Evolutionary conservation across 176 grass and related monocot genomes (phyloP), one percentile per base, ranked within the genome.

Genomic region (Musa troglodytarum): DNA sequence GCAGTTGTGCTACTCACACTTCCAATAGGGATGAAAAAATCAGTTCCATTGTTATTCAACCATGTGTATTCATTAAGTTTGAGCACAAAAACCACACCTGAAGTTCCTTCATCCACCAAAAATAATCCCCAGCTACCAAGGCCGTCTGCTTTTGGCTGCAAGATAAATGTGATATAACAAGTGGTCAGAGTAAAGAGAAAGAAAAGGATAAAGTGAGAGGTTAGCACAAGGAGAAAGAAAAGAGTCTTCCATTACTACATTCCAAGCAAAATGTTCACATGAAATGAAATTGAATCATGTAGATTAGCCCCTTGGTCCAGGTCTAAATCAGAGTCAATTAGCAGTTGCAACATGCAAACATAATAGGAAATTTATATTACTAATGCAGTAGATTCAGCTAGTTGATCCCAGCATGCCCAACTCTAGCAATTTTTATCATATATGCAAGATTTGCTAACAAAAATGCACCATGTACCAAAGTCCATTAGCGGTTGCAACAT

Each of bases 41-140:
- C 95, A 59, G 80, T 84, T 78, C 80, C 87, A 78, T 71, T 50
- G 87, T 98, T 94, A 79, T 88, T 98, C 65, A 94, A 83, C 90
- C 90, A 98, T 49, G 84, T 91, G 77, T 85, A 86, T 53, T 98
- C 88, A 74, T 89, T 84, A 77, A 98, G 88, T 84, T 98, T 94
- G 50, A 98, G 84, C 63, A 87, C 90, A 65, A 98, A 98, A 88
- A 81, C 73, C 23, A 98, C 53, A 79, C 84, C 82, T 15, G 86
- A 82, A 85, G 85, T 83, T 54, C 91, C 80, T 80, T 86, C 62
- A 84, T 78, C 81, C 26, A 94, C 49, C 62, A 75, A 65, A 78
- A 98, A 91, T 63, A 87, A 83, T 81, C 85, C 69, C 73, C 54
- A 56, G 63, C 68, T 98, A 72, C 95, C 95, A 72, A 58, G 52